Percentiles rank a stretch among this genome's conserved stretches.
phyloP scores from a whole-genome alignment of 2,329 filamentous ascomycete genomes.

The Daldinia eschscholtzii region DNA sequence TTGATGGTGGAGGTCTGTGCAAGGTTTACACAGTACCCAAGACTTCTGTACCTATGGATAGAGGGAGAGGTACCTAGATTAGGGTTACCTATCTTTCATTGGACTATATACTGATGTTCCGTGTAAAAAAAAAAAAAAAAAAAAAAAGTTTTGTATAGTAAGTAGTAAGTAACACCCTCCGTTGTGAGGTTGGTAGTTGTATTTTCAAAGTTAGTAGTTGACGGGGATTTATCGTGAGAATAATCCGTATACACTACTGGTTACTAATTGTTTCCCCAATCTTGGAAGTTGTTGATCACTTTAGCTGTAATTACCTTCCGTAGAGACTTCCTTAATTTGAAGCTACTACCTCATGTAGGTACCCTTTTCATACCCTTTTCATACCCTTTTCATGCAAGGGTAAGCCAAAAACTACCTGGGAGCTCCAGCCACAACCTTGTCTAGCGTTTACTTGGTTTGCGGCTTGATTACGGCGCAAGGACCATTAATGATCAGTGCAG shows the following conservation, averaged over 20 bases:
- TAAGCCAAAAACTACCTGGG: not conserved
- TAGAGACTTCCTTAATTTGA: constrained; percentile 3
- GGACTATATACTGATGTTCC: not conserved
- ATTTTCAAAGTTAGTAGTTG: no score
- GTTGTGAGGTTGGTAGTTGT: no score
- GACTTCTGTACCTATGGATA: not conserved
- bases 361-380: not conserved
- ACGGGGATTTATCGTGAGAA: no score
- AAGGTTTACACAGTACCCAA: not conserved
- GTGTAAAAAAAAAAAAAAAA: no score
- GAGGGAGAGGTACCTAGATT: not conserved
- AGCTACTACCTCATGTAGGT: not conserved
- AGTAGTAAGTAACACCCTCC: no score
- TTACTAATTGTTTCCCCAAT: no score
- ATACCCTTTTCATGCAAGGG: not conserved
- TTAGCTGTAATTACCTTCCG: no score
- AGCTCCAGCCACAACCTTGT: constrained; percentile 20
- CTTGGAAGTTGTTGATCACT: no score
- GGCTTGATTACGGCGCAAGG: constrained; percentile 15
- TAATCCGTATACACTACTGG: no score
- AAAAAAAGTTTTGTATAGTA: no score
- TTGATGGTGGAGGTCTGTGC: constrained; percentile 1
- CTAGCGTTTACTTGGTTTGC: constrained; percentile 9
- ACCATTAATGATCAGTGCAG: constrained; percentile 4
- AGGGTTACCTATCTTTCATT: not conserved